phyloP scores from a whole-genome alignment of 208 protist species.

The Wallacemonas sp. region DNA sequence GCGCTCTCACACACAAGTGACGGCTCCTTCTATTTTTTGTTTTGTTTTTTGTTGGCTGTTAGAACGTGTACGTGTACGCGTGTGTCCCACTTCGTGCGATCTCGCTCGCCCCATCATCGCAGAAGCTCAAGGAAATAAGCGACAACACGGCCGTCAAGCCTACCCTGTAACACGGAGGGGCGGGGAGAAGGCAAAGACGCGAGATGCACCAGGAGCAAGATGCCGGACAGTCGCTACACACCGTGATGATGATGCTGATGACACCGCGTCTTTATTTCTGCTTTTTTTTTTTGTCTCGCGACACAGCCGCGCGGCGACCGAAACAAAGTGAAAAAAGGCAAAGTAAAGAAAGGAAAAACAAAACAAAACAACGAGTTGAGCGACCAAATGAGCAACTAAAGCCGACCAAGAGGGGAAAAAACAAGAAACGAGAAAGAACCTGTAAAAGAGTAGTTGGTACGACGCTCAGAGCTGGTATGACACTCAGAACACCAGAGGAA shows the following conservation, averaged over 20 bases:
- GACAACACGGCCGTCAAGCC: not conserved
- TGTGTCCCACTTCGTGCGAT: not conserved
- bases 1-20: no score
- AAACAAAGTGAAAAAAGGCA: constrained; percentile 3
- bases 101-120: not conserved
- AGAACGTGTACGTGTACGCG: not conserved
- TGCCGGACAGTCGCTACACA: no score
- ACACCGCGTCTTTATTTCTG: constrained; percentile 1
- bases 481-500: not conserved
- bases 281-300: constrained; percentile 3
- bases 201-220: no score
- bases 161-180: no score
- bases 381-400: not conserved
- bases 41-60: not conserved
- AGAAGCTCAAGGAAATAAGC: not conserved
- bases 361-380: not conserved
- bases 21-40: not conserved
- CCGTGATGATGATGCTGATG: no score
- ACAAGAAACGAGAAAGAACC: constrained; percentile 7
- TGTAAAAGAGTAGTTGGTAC: constrained; percentile 4
- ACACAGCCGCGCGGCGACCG: no score
- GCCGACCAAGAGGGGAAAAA: not conserved
- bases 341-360: constrained; percentile 12
- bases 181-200: no score
- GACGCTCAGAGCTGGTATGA: not conserved